Percentiles rank a stretch among this genome's conserved stretches.
Conservation (phyloP, 805 yeast genomes). For the Myxozyma sirexii region DNA sequence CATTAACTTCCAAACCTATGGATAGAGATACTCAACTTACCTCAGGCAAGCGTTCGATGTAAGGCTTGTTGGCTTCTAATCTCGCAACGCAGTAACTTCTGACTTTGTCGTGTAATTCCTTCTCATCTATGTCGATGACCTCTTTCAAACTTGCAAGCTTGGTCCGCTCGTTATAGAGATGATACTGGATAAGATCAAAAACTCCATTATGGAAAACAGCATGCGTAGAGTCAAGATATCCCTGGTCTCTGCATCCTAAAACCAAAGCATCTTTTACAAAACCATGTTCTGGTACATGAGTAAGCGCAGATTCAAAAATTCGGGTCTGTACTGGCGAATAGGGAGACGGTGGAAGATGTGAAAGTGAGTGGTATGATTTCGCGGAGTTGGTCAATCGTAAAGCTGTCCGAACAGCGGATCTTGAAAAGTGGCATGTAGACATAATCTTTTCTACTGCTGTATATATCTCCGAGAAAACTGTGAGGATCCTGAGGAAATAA, state of each 20-base stretch:
- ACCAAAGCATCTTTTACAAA: conserved; percentile 54
- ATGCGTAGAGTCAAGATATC: conserved; percentile 55
- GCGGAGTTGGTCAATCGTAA: neutral
- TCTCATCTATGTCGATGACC: conserved; percentile 40
- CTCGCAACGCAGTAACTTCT: conserved; percentile 49
- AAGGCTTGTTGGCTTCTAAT: conserved; percentile 54
- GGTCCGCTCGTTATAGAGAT: conserved; percentile 49
- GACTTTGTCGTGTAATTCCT: conserved; percentile 49
- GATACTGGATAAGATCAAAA: conserved; percentile 58
- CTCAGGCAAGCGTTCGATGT: conserved; percentile 47
- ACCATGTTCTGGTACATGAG: conserved; percentile 55
- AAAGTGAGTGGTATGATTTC: conserved; percentile 40
- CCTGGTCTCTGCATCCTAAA: conserved; percentile 52
- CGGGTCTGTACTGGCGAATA: conserved; percentile 44
- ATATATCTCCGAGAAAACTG: too few relatives aligned
- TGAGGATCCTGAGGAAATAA: too few relatives aligned
- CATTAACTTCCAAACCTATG: too few relatives aligned
- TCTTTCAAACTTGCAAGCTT: conserved; percentile 41
- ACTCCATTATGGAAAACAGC: conserved; percentile 51
- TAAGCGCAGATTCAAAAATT: conserved; percentile 47
- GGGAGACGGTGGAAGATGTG: conserved; percentile 38
- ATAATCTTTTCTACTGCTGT: too few relatives aligned
- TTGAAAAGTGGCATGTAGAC: neutral
- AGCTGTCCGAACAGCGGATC: neutral
- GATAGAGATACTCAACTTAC: conserved; percentile 36